Conservation (phyloP, 2,329 filamentous ascomycete genomes). For the Amylocarpus encephaloides region DNA sequence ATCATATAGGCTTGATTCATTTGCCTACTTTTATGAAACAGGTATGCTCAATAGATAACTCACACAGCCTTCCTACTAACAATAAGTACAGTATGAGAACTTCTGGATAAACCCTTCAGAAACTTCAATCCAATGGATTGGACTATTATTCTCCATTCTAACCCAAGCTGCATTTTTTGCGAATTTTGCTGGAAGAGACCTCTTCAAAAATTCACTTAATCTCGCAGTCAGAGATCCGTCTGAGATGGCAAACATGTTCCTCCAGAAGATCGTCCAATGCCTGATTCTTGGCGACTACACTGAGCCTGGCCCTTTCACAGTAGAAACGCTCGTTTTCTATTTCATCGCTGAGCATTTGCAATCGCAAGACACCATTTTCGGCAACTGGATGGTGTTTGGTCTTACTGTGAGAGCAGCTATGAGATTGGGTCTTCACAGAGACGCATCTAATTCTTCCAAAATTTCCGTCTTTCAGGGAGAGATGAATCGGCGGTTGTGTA, state of each 20-base stretch:
- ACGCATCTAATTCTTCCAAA: conserved; percentile 42
- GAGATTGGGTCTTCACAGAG: conserved; percentile 52
- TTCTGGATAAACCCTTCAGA: conserved; percentile 27
- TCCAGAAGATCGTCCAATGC: conserved; percentile 46
- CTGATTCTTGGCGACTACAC: conserved; percentile 45
- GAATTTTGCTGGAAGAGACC: neutral
- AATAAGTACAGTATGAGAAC: conserved; percentile 23
- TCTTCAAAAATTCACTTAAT: conserved; percentile 26
- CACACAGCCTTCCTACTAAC: neutral
- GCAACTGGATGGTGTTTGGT: conserved; percentile 46
- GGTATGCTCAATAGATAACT: conserved; percentile 23
- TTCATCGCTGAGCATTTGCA: conserved; percentile 46
- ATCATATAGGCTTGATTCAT: conserved; percentile 35
- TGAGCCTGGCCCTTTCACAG: conserved; percentile 41
- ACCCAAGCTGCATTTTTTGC: conserved; percentile 22
- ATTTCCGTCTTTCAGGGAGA: conserved; percentile 48
- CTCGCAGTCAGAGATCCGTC: conserved; percentile 35
- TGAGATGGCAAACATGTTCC: conserved; percentile 42
- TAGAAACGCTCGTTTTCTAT: conserved; percentile 47
- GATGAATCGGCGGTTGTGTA: conserved; percentile 49
- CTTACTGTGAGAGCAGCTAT: conserved; percentile 48
- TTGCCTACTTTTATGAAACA: conserved; percentile 43
- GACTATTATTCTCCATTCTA: conserved; percentile 37
- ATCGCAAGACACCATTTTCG: conserved; percentile 45
- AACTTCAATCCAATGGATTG: conserved; percentile 44